phyloP scores from a whole-genome alignment of 495 filamentous ascomycete species.

The Penicillium crystallinum region DNA sequence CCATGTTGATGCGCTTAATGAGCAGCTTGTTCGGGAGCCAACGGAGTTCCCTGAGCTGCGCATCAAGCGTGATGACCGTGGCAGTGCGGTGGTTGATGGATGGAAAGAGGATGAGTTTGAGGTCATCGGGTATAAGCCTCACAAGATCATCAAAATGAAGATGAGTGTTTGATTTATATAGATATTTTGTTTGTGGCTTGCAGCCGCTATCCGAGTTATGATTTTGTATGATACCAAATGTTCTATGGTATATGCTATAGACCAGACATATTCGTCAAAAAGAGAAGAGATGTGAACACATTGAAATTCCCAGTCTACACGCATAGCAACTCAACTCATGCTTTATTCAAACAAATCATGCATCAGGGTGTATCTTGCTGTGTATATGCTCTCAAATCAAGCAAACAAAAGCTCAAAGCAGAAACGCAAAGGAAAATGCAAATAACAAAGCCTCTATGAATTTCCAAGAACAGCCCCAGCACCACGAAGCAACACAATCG shows the following conservation, averaged over 20 bases:
- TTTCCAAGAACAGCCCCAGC: conserved; percentile 58
- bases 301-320: not conserved
- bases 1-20: conserved; percentile 79
- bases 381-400: conserved; percentile 9
- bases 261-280: not conserved
- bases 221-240: conserved; percentile 19
- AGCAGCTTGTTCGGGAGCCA: conserved; percentile 75
- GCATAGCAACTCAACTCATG: not conserved
- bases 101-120: conserved; percentile 87
- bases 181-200: not conserved
- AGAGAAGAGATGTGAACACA: not conserved
- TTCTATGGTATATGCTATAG: not conserved
- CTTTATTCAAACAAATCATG: not conserved
- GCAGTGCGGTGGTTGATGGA: conserved; percentile 61
- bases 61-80: conserved; percentile 58
- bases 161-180: conserved; percentile 70
- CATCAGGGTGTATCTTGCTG: conserved; percentile 3
- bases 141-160: conserved; percentile 91
- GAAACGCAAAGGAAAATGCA: not conserved
- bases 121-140: conserved; percentile 82
- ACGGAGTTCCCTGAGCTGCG: conserved; percentile 73
- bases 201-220: conserved; percentile 3
- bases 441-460: conserved; percentile 15
- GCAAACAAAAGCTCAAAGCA: conserved; percentile 4
- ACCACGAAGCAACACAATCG: conserved; percentile 80